A percentile compares a stretch with the other conserved stretches of the same genome.
Conservation (phyloP, 2,329 filamentous ascomycete genomes). For the Fusarium nurragi region DNA sequence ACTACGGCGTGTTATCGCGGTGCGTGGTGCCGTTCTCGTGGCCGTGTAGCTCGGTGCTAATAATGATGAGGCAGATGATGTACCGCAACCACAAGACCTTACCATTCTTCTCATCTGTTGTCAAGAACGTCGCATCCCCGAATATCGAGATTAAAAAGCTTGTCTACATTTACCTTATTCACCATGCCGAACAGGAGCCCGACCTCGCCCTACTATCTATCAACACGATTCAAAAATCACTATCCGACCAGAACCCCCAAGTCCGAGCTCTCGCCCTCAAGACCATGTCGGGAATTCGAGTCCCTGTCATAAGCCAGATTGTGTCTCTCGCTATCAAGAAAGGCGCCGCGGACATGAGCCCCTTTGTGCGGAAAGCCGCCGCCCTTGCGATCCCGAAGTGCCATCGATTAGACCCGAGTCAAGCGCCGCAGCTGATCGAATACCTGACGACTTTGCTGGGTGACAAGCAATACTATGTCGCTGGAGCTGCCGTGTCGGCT, state of each 20-base stretch:
- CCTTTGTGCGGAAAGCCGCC: conserved; percentile 90
- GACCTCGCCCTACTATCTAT: conserved; percentile 95
- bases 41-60: conserved; percentile 1
- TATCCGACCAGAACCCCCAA: conserved; percentile 91
- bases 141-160: conserved; percentile 97
- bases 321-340: conserved; percentile 96
- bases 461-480: conserved; percentile 97
- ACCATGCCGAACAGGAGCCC: conserved; percentile 95
- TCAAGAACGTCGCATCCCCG: conserved; percentile 96
- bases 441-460: conserved; percentile 81
- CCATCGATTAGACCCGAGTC: conserved; percentile 87
- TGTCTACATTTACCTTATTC: conserved; percentile 97
- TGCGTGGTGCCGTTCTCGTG: conserved; percentile 56
- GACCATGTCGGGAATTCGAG: conserved; percentile 97
- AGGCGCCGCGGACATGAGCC: conserved; percentile 92
- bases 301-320: conserved; percentile 97
- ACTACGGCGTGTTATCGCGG: conserved; percentile 85
- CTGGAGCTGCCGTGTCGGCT: conserved; percentile 88
- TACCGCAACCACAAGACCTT: conserved; percentile 89
- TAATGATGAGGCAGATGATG: conserved; percentile 76
- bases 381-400: conserved; percentile 96
- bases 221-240: conserved; percentile 98
- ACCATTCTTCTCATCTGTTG: conserved; percentile 94
- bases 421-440: conserved; percentile 84
- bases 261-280: conserved; percentile 90